Evolutionary conservation across 306 rosid genomes (phyloP), one percentile per base, ranked within the genome.

Genomic region (Trichosanthes cucumerina): DNA sequence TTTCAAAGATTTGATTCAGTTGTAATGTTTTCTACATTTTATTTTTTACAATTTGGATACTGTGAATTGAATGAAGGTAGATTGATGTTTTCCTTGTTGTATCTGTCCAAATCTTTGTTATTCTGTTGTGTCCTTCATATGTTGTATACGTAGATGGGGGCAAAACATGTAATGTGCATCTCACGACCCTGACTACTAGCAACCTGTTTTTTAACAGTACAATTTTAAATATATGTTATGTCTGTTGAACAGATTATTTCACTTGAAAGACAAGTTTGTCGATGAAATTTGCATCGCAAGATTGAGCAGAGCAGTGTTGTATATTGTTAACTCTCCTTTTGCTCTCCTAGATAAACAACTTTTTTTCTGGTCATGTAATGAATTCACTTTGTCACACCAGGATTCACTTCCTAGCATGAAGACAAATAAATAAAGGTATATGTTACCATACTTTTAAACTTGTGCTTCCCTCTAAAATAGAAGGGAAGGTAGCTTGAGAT

Each of bases 391-490:
- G 82, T 70, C 90, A 86, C 83, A 80, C 75, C 78, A 84, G 97
- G 98, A 93, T 88, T 92, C 90, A 44, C 81, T 84, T 92, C 96
- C 79, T 4, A 85, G 83, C 86, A 86, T 85, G 85, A 86, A 86
- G 90, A 54, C 88, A 63, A 50, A 79, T 24, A 72, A 6, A 72
- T 24, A 72, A 72, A 72, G 47, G 72, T 64, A 34, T 64, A 64
- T 28, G 72, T 64, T 16, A 64, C 72, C 72, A 16, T 47, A 16
- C 39, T 62, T 76, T 81, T 60, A 84, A 88, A 88, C 72, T 41
- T 82, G 71, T 60, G 50, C 64, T 46, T 36, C 79, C 64, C 57
- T 62, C 26, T 57, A 36, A 54, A 76, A 76, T 53, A 52, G 82
- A 82, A 70, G 59, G 84, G 80, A 73, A 82, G 24, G 85, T 76